Conservation (phyloP, 208 protist genomes). For the Leptomonas pyrrhocoris region DNA sequence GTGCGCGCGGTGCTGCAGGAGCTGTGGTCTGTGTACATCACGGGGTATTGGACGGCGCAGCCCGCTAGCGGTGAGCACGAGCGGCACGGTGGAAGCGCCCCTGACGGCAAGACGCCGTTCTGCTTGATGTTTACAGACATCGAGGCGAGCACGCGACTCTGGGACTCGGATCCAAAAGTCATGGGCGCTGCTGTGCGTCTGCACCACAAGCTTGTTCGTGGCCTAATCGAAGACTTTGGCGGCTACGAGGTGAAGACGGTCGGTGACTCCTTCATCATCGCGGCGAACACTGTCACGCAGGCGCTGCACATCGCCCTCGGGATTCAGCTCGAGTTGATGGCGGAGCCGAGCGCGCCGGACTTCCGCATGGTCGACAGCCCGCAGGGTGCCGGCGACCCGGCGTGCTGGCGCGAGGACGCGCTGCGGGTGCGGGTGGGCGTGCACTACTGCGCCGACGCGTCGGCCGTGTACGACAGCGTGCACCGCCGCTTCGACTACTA, state of each 20-base stretch:
- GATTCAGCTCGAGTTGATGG: conserved; percentile 45
- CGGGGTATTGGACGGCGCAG: conserved; percentile 1
- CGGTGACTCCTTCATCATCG: conserved; percentile 67
- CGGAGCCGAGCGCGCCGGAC: not conserved
- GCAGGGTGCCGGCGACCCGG: conserved; percentile 34
- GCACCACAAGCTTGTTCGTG: conserved; percentile 51
- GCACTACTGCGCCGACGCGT: conserved; percentile 44
- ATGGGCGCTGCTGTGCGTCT: conserved; percentile 45
- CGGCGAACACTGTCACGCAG: conserved; percentile 30
- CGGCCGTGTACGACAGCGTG: conserved; percentile 41
- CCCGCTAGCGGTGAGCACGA: not conserved
- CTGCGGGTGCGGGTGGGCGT: conserved; percentile 48
- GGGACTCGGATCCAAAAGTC: conserved; percentile 32
- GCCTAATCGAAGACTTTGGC: conserved; percentile 34
- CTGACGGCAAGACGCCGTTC: conserved; percentile 1
- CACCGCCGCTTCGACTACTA: conserved; percentile 75
- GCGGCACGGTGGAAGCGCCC: not conserved
- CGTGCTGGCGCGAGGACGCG: conserved; percentile 21
- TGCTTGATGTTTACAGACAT: conserved; percentile 61
- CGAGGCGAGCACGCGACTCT: conserved; percentile 49
- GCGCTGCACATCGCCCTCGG: conserved; percentile 44
- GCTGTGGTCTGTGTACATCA: conserved; percentile 14
- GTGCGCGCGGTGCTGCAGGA: conserved; percentile 19
- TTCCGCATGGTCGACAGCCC: conserved; percentile 24
- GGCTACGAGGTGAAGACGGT: conserved; percentile 66